Base-by-base conservation (phyloP, 495 filamentous ascomycete species). In the Aspergillus steynii region DNA sequence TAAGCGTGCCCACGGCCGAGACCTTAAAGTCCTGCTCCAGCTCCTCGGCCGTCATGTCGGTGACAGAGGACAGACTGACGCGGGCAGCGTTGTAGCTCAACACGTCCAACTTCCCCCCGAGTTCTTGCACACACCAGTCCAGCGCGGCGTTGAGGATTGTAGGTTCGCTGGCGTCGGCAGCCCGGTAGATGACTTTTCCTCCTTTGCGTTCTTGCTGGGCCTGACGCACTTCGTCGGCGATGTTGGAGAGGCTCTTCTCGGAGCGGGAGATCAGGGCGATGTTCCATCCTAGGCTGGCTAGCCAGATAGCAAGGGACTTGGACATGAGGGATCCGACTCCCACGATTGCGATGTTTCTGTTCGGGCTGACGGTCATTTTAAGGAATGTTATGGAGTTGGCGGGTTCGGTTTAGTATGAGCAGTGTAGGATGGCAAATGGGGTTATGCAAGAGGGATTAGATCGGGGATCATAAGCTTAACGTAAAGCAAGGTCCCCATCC, bases 311-410 rank as follows among this genome's bases (percentile, higher is more conserved):
- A 25, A 66, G 64, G 2, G 60, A 63, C 5, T 51, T 50, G 20
- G 64, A 66, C 60, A 66, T 66, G 64, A 32, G 26, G 26, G 61
- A 58, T 8, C 64, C 64, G 0, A 66, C 64, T 27, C 64, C 64
- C 25, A 66, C 60, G 47, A 66, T 66, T 15, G 29, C 32, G 56
- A 63, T 62, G 50, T 26, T 49, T 3, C 58, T 58, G 26, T 58
- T 64, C n/a, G 31, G 29, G 56, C 51, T 56, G 25, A 64, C 48
- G 15, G 10, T n/a, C 61, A 64, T 64, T 20, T 20, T 20, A 20
- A 20, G 20, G 20, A 20, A 20, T 20, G 20, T 20, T 20, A 20
- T 20, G 20, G 20, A 20, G 20, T 20, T 20, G 20, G 20, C 20
- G 20, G 20, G 20, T 20, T 20, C 20, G 20, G 20, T 20, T 20